Conservation (phyloP, 2,329 filamentous ascomycete species). For the Ceratocystis cacaofunesta region DNA sequence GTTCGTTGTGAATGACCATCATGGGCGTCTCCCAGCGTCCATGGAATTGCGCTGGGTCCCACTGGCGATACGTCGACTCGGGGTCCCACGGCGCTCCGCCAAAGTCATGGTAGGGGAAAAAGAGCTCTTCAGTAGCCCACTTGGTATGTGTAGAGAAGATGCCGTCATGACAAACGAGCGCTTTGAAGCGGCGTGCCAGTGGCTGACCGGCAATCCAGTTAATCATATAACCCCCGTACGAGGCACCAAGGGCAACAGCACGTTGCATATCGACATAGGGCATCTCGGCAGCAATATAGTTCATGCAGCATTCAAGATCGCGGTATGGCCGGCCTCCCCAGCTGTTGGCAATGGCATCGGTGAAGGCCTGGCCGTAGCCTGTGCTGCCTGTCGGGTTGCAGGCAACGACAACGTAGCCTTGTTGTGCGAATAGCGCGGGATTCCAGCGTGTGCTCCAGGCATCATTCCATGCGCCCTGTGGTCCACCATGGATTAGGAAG, state of each 20-base stretch:
- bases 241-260: slow-evolving; percentile 60
- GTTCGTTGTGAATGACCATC: slow-evolving; percentile 70
- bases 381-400: slow-evolving; percentile 76
- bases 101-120: slow-evolving; percentile 55
- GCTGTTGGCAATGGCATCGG: slow-evolving; percentile 60
- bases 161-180: slow-evolving; percentile 77
- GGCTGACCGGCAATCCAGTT: slow-evolving; percentile 86
- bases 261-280: slow-evolving; percentile 52
- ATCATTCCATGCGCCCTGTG: slow-evolving; percentile 62
- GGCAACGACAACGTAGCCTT: slow-evolving; percentile 68
- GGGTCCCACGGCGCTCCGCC: slow-evolving; percentile 47
- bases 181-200: slow-evolving; percentile 72
- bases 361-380: slow-evolving; percentile 64
- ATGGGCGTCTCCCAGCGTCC: slow-evolving; percentile 73
- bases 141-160: slow-evolving; percentile 59
- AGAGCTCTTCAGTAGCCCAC: slow-evolving; percentile 53
- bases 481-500: slow-evolving; percentile 70
- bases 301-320: slow-evolving; percentile 65
- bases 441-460: slow-evolving; percentile 77
- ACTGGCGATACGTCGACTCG: slow-evolving; percentile 49
- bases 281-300: slow-evolving; percentile 53
- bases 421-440: slow-evolving; percentile 70
- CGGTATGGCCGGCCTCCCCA: slow-evolving; percentile 80
- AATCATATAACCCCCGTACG: slow-evolving; percentile 64
- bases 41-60: slow-evolving; percentile 50